Conservation (phyloP, 176 grass and related monocot species). For the Oropetium thomaeum region DNA sequence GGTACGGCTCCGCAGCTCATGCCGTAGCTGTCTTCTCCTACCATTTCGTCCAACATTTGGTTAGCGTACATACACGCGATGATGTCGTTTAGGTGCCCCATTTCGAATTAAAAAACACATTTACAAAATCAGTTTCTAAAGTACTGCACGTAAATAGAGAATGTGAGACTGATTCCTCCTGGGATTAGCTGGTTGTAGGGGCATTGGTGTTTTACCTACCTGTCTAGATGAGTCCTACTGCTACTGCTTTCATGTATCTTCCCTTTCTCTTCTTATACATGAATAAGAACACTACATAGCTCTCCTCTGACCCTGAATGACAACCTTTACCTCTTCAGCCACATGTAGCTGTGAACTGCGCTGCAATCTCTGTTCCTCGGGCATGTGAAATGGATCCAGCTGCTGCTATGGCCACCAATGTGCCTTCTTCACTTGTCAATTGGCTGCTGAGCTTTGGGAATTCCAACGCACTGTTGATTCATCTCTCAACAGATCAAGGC, state of each 20-base stretch:
- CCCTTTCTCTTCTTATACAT: background rate
- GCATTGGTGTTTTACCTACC: too few relatives aligned
- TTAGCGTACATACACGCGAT: too few relatives aligned
- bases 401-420: slow-evolving; percentile 71
- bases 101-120: background rate
- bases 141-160: background rate
- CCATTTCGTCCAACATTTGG: background rate
- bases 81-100: background rate
- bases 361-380: slow-evolving; percentile 78
- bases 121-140: background rate
- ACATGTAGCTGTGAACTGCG: slow-evolving; percentile 80
- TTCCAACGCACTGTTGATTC: slow-evolving; percentile 53
- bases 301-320: background rate
- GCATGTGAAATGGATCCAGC: slow-evolving; percentile 70
- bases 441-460: slow-evolving; percentile 60
- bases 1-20: slow-evolving; percentile 19
- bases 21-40: background rate
- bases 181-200: background rate
- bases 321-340: slow-evolving; percentile 41
- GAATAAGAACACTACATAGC: background rate
- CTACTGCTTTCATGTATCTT: too few relatives aligned
- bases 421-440: slow-evolving; percentile 61
- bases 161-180: background rate
- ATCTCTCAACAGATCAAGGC: slow-evolving; percentile 98
- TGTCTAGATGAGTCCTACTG: too few relatives aligned